These are phyloP conservation scores for Talaromyces rugulosus DNA, from an alignment of 2,329 filamentous ascomycete species.

Conservation along the genomic window DNA sequence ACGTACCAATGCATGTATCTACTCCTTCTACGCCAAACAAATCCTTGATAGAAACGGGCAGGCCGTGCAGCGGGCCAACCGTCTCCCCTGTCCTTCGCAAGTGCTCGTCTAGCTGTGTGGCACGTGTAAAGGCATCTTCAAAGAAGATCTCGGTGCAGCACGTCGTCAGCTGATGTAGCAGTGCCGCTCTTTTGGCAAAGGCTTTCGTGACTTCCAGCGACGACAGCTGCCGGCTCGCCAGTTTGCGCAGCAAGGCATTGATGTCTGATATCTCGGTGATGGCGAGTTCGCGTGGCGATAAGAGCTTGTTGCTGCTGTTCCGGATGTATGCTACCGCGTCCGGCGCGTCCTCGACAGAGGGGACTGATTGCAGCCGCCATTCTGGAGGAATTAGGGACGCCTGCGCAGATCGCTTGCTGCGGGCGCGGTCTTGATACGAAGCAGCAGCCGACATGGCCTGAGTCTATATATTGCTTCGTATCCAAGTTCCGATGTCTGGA, in stretches of 20 bases:
- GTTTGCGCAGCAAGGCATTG: constrained; percentile 20
- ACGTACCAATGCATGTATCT: constrained; percentile 14
- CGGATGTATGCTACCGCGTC: constrained; percentile 19
- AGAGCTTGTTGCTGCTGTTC: not conserved
- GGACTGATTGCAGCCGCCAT: constrained; percentile 22
- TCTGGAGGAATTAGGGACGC: constrained; percentile 20
- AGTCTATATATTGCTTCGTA: not conserved
- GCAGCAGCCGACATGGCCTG: constrained; percentile 3
- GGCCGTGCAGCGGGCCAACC: constrained; percentile 23
- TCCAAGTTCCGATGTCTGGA: not conserved
- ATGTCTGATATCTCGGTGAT: constrained; percentile 23
- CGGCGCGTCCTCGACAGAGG: constrained; percentile 17
- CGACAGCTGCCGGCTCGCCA: constrained; percentile 44
- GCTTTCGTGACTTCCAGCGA: constrained; percentile 47
- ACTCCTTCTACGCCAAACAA: constrained; percentile 21
- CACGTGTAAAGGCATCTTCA: constrained; percentile 17
- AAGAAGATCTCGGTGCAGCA: constrained; percentile 23
- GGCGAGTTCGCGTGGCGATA: constrained; percentile 13
- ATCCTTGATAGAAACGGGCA: constrained; percentile 25
- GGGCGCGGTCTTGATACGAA: constrained; percentile 21
- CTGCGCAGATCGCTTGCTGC: constrained; percentile 21
- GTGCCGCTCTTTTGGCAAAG: constrained; percentile 52
- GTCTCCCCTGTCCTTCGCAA: constrained; percentile 15
- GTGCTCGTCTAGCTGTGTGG: constrained; percentile 17
- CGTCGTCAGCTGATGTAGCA: constrained; percentile 44